A percentile compares a stretch with the other conserved stretches of the same genome.
Conservation (phyloP, 176 grass and related monocot genomes). For the Themeda triandra region DNA sequence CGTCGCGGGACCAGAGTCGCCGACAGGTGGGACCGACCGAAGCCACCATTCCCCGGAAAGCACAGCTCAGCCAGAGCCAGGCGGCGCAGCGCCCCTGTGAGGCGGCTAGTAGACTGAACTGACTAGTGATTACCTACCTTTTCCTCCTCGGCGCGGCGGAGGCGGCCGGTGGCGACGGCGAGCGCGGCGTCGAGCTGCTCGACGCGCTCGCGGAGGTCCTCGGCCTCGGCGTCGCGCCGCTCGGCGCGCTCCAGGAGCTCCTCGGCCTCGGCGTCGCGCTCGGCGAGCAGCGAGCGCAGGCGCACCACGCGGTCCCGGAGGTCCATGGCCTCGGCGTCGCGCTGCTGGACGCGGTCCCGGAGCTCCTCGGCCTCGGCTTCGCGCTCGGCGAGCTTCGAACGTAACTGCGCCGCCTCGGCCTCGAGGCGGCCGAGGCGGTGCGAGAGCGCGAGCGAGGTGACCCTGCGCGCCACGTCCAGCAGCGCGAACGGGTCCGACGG, state of each 20-base stretch:
- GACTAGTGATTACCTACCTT: constrained; percentile 43
- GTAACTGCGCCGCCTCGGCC: constrained; percentile 52
- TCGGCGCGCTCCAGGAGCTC: constrained; percentile 76
- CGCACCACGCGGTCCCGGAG: constrained; percentile 64
- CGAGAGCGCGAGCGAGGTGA: constrained; percentile 88
- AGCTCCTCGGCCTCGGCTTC: constrained; percentile 69
- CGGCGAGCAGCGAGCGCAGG: constrained; percentile 52
- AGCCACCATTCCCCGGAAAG: not conserved
- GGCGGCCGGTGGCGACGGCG: constrained; percentile 43
- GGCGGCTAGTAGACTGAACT: not conserved
- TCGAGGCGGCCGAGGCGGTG: constrained; percentile 62
- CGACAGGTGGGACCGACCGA: not conserved
- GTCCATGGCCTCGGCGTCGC: constrained; percentile 65
- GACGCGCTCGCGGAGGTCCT: constrained; percentile 73
- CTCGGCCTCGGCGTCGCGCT: constrained; percentile 56
- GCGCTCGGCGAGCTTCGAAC: constrained; percentile 51
- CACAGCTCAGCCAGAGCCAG: not conserved
- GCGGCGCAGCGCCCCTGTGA: not conserved
- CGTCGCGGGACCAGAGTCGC: not conserved
- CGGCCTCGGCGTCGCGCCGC: constrained; percentile 53
- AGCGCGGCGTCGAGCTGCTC: constrained; percentile 66
- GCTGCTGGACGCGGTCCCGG: constrained; percentile 61
- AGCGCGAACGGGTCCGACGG: constrained; percentile 86
- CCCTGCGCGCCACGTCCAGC: constrained; percentile 91
- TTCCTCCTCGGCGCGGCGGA: constrained; percentile 57